phyloP scores from a whole-genome alignment of 1,139 yeast genomes.

The Suhomyces wounanorum region DNA sequence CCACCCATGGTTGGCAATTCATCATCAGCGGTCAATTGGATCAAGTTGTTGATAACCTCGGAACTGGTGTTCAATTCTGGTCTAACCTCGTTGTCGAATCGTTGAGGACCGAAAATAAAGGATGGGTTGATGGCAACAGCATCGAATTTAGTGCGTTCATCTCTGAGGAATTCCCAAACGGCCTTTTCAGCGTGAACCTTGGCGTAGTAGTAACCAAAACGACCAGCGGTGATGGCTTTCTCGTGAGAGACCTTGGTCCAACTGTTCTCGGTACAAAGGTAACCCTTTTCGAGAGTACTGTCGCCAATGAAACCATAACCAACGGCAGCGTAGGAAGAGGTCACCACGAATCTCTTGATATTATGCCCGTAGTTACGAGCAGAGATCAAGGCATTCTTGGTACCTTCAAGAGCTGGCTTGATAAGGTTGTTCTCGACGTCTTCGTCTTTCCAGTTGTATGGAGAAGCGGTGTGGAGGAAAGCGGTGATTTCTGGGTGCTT shows the following conservation, averaged over 20 bases:
- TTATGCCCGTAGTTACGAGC: neutral
- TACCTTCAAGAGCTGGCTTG: slow-evolving; percentile 1
- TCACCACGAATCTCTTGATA: slow-evolving; percentile 1
- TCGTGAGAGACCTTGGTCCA: neutral
- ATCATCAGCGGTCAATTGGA: slow-evolving; percentile 18
- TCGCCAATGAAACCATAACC: neutral
- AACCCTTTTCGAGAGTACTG: neutral
- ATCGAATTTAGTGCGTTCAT: neutral
- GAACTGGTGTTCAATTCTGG: neutral
- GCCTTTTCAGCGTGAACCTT: neutral
- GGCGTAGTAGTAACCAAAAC: neutral
- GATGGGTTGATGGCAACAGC: neutral
- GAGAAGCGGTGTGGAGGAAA: slow-evolving; percentile 3
- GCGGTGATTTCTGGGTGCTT: neutral
- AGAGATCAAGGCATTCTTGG: slow-evolving; percentile 1
- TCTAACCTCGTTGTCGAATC: neutral
- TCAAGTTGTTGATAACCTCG: neutral
- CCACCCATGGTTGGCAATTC: slow-evolving; percentile 13
- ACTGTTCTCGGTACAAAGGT: neutral
- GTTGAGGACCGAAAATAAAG: neutral
- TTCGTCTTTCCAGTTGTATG: neutral
- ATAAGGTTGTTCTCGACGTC: slow-evolving; percentile 1
- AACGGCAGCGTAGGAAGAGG: neutral
- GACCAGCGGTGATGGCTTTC: neutral
- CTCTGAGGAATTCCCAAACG: neutral